Evolutionary conservation across 2,329 filamentous ascomycete genomes (phyloP).

Genomic region (Neofusicoccum cordaticola): DNA sequence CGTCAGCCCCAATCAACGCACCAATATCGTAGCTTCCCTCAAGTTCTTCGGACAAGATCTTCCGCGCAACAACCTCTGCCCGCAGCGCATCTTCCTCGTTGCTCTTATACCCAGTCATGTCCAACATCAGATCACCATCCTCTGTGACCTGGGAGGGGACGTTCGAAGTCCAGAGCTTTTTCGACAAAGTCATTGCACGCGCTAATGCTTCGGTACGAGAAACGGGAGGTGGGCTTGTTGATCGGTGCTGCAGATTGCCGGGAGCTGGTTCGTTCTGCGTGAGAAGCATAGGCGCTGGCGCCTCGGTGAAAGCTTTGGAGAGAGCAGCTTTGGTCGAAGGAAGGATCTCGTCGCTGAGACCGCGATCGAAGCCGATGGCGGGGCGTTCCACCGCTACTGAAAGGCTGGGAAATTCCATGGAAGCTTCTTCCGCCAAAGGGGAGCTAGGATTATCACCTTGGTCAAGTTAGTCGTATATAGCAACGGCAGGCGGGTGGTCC

Average conservation of each 20-base stretch:
- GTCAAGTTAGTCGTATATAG: conserved; percentile 6
- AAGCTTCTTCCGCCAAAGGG: conserved; percentile 27
- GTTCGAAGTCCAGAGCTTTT: conserved; percentile 83
- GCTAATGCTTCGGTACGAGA: conserved; percentile 73
- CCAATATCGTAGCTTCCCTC: conserved; percentile 97
- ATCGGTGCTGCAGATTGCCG: conserved; percentile 43
- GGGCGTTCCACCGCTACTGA: conserved; percentile 40
- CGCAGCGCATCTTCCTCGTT: conserved; percentile 81
- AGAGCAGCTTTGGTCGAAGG: conserved; percentile 42
- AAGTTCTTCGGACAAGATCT: conserved; percentile 87
- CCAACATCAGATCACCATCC: conserved; percentile 90
- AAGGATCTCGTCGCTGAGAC: conserved; percentile 48
- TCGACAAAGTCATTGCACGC: conserved; percentile 79
- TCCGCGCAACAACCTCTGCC: conserved; percentile 88
- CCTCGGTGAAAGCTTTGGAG: conserved; percentile 27
- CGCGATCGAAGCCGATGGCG: background rate
- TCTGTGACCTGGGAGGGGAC: conserved; percentile 93
- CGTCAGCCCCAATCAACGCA: conserved; percentile 89
- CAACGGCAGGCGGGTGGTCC: conserved; percentile 25
- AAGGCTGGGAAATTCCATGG: conserved; percentile 37
- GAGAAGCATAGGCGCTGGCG: conserved; percentile 25
- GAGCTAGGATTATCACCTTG: conserved; percentile 18
- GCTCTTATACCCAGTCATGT: conserved; percentile 96
- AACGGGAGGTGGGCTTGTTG: conserved; percentile 74
- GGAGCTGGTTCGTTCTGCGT: conserved; percentile 32